phyloP scores from a whole-genome alignment of 2,329 filamentous ascomycete species.

The Fusarium sp. region DNA sequence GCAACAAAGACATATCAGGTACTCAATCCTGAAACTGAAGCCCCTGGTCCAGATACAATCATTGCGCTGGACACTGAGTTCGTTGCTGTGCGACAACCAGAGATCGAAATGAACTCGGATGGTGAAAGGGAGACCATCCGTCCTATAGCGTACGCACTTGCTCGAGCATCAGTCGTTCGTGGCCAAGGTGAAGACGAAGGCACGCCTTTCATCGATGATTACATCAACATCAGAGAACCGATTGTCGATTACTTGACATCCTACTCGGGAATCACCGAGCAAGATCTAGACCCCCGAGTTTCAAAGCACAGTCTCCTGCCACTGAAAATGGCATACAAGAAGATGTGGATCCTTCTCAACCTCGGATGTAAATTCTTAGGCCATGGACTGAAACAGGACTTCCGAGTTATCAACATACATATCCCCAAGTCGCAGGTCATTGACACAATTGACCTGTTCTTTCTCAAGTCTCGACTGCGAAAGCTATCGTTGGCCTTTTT shows the following conservation, averaged over 20 bases:
- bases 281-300: constrained; percentile 83
- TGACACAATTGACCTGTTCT: constrained; percentile 93
- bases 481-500: constrained; percentile 92
- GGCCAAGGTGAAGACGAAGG: constrained; percentile 83
- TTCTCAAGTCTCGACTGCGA: constrained; percentile 81
- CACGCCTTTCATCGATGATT: constrained; percentile 94
- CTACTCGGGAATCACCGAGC: constrained; percentile 89
- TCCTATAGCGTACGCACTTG: constrained; percentile 89
- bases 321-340: constrained; percentile 95
- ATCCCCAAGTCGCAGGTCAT: constrained; percentile 91
- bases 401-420: constrained; percentile 98
- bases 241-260: constrained; percentile 96
- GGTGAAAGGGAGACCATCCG: constrained; percentile 90
- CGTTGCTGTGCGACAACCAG: constrained; percentile 89
- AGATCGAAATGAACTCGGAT: constrained; percentile 96
- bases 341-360: constrained; percentile 96
- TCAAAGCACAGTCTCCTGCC: constrained; percentile 85
- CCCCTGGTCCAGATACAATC: constrained; percentile 76
- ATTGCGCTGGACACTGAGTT: constrained; percentile 97
- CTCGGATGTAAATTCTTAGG: constrained; percentile 94
- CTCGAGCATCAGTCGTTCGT: constrained; percentile 90
- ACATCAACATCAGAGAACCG: constrained; percentile 89
- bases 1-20: constrained; percentile 68
- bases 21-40: constrained; percentile 69
- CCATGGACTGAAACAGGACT: constrained; percentile 93